Base-by-base conservation (phyloP, 2,329 filamentous ascomycete genomes). In the Fusarium nelsonii region DNA sequence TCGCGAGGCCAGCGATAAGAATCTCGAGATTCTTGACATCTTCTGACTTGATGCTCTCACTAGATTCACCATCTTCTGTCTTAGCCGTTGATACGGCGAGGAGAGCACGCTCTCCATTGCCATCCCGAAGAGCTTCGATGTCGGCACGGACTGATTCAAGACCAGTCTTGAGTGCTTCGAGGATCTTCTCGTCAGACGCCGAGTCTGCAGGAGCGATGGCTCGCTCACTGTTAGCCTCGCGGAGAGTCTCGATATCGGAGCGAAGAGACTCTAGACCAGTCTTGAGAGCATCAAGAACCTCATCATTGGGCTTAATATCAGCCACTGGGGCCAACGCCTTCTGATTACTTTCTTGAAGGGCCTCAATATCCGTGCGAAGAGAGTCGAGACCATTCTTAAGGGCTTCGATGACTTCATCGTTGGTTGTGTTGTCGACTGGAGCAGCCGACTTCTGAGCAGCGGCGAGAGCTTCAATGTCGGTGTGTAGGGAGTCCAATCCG, bases 11-110 rank as follows among this genome's bases (percentile, higher is more conserved):
- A 1, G 90, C 89, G 70, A 98, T 91, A 61, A 97, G 84, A 33
- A 90, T 83, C 77, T 97, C 96, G 37, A 98, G 87, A 62, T 92
- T 92, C 78, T 95, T 93, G 68, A 97, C 90, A 69, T 97, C 93
- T 50, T 91, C 88, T 16, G 88, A 85, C 76, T 87, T 89, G 48
- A 91, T 81, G 49, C 83, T 80, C 41, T 90, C 87, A 1, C 81
- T 78, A 0, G 85, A 77, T 34, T 77, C 65, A 8, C 75, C 64
- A 16, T 76, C 77, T 3, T 56, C 53, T 16, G 68, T 50, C 6
- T 73, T 65, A 4, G 74, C 69, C 8, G 43, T 63, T 2, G 71
- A 50, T 26, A 78, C 61, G 3, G 74, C 67, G 4, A 85, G 81
- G n/a, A 90, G 82, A 8, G 88, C 85, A 34, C 73, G 70, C 16